These are phyloP conservation scores for Epichloe typhina DNA, from an alignment of 2,329 filamentous ascomycete species.

Conservation along the genomic window DNA sequence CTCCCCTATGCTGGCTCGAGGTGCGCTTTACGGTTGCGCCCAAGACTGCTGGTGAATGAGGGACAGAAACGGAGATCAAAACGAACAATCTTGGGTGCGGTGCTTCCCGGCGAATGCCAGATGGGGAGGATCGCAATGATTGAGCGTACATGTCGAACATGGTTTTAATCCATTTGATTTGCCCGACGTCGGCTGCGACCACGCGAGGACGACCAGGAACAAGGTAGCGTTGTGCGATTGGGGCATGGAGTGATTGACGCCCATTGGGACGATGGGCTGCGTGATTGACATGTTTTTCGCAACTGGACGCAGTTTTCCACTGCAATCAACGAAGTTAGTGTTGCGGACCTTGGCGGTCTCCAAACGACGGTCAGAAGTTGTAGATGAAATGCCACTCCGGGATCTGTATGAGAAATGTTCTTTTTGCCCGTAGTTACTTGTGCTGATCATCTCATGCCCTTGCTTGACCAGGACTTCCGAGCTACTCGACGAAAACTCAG, in stretches of 20 bases:
- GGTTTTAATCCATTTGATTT: background rate
- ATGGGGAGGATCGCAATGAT: conserved; percentile 48
- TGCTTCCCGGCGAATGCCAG: conserved; percentile 31
- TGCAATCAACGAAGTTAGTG: too few relatives aligned
- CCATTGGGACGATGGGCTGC: too few relatives aligned
- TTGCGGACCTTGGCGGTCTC: too few relatives aligned
- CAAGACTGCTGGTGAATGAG: conserved; percentile 35
- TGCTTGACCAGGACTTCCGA: background rate
- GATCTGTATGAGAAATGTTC: too few relatives aligned
- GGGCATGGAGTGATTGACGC: too few relatives aligned
- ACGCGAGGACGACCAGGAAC: too few relatives aligned
- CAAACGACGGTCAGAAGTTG: too few relatives aligned
- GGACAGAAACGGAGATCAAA: conserved; percentile 40
- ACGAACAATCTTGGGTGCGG: conserved; percentile 47
- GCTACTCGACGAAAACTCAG: too few relatives aligned
- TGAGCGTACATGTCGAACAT: conserved; percentile 35
- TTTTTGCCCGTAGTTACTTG: background rate
- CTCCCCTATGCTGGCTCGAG: conserved; percentile 31
- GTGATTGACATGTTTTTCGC: too few relatives aligned
- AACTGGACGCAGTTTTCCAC: too few relatives aligned
- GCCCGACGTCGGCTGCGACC: background rate
- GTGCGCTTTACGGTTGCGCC: conserved; percentile 26
- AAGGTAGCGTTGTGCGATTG: too few relatives aligned
- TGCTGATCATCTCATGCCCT: background rate
- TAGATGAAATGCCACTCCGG: too few relatives aligned